Evolutionary conservation across 768 basidiomycete species (phyloP).

Genomic region (Vararia minispora): DNA sequence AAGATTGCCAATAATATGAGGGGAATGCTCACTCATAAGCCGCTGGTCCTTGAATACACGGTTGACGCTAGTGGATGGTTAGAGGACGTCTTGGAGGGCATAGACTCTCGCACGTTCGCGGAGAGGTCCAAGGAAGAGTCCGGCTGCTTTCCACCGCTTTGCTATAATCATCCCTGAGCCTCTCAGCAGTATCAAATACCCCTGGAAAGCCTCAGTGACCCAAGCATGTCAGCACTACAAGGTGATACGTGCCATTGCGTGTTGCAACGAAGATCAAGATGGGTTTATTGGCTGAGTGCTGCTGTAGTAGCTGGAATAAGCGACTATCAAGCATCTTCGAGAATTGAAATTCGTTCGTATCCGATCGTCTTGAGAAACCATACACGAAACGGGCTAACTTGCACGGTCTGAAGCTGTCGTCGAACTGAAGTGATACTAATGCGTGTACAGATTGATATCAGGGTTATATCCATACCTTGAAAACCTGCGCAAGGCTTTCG

Average conservation of each 20-base stretch:
- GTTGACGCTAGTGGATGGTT: constrained; percentile 31
- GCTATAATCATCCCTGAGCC: constrained; percentile 61
- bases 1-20: neutral
- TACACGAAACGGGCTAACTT: constrained; percentile 64
- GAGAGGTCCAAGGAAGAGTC: constrained; percentile 58
- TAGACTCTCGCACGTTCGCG: constrained; percentile 31
- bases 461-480: constrained; percentile 38
- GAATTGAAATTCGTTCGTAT: constrained; percentile 74
- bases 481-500: constrained; percentile 49
- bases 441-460: neutral
- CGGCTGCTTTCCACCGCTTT: constrained; percentile 38
- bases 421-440: constrained; percentile 47
- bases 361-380: constrained; percentile 48
- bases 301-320: constrained; percentile 60
- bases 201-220: constrained; percentile 16
- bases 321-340: constrained; percentile 58
- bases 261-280: constrained; percentile 85
- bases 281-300: constrained; percentile 70
- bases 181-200: constrained; percentile 56
- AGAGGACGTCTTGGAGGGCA: neutral
- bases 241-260: constrained; percentile 49
- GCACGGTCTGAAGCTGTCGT: constrained; percentile 87
- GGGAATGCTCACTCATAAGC: constrained; percentile 37
- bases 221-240: neutral
- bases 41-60: constrained; percentile 57